phyloP scores from a whole-genome alignment of 192 early-diverging fungal species.

The Linnemannia schmuckeri region DNA sequence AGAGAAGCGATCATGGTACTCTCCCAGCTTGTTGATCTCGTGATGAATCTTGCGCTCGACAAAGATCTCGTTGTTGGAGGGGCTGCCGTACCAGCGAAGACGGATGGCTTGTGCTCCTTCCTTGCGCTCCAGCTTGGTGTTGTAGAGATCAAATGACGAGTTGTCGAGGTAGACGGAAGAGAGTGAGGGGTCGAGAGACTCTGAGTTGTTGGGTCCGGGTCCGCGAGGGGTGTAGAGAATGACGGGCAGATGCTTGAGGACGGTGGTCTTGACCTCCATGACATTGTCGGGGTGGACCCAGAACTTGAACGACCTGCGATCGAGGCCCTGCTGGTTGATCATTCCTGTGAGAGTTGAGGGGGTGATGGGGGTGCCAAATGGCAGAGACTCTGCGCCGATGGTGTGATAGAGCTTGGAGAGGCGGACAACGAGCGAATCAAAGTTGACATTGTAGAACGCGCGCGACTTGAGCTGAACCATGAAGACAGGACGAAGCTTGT shows the following conservation, averaged over 20 bases:
- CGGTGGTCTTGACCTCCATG: slow-evolving; percentile 91
- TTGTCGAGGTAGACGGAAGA: slow-evolving; percentile 97
- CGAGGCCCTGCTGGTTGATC: slow-evolving; percentile 68
- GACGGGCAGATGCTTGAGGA: slow-evolving; percentile 92
- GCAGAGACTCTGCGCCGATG: slow-evolving; percentile 47
- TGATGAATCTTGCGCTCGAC: slow-evolving; percentile 72
- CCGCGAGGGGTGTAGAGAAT: slow-evolving; percentile 88
- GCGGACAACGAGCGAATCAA: slow-evolving; percentile 86
- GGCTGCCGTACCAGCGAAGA: slow-evolving; percentile 94
- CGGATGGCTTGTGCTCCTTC: slow-evolving; percentile 93
- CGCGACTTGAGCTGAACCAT: slow-evolving; percentile 84
- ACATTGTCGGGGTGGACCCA: slow-evolving; percentile 98
- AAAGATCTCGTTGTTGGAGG: slow-evolving; percentile 81
- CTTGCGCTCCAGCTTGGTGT: slow-evolving; percentile 86
- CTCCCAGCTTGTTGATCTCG: slow-evolving; percentile 82
- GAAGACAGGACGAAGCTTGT: slow-evolving; percentile 82
- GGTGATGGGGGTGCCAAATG: slow-evolving; percentile 39
- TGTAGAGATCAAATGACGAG: slow-evolving; percentile 88
- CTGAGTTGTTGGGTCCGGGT: slow-evolving; percentile 67
- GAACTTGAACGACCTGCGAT: slow-evolving; percentile 91
- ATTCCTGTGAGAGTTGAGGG: slow-evolving; percentile 46
- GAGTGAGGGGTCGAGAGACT: slow-evolving; percentile 86
- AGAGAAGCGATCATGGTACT: slow-evolving; percentile 91
- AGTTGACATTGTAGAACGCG: slow-evolving; percentile 89
- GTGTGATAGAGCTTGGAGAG: slow-evolving; percentile 85